A percentile compares a stretch with the other conserved stretches of the same genome.
Conservation (phyloP, 441 rosid species). For the Biscutella laevigata region DNA sequence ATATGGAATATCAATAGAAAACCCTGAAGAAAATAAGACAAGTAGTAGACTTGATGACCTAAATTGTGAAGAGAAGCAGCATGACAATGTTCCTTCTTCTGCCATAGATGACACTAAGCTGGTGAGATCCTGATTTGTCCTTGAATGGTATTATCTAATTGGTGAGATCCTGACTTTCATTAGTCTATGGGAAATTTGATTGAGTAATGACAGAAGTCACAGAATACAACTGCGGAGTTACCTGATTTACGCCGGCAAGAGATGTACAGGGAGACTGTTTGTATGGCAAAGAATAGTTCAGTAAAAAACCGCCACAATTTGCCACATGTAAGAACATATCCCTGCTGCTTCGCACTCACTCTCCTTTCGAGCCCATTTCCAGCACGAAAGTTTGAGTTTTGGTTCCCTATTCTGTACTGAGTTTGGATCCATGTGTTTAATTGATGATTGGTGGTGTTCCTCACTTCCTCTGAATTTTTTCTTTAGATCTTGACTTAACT, state of each 20-base stretch:
- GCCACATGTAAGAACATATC: constrained; percentile 14
- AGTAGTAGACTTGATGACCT: constrained; percentile 5
- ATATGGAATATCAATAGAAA: constrained; percentile 21
- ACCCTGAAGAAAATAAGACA: background rate
- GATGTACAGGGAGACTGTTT: constrained; percentile 5
- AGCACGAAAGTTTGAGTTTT: background rate
- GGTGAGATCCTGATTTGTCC: constrained; percentile 3
- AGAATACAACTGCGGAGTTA: constrained; percentile 6
- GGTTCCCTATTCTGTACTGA: background rate
- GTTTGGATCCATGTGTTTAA: background rate
- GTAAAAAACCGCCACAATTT: background rate
- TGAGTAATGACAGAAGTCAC: constrained; percentile 24
- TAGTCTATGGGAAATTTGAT: constrained; percentile 14
- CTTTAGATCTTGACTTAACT: background rate
- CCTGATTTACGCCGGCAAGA: constrained; percentile 9
- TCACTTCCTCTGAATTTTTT: background rate
- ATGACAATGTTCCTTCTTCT: background rate
- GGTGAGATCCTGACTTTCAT: background rate
- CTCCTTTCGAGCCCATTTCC: background rate
- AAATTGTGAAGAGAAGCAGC: background rate
- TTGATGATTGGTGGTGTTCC: background rate
- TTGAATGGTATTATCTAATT: background rate
- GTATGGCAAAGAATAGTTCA: background rate
- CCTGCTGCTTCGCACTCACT: background rate
- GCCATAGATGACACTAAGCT: constrained; percentile 7